Conservation (phyloP, 352 stramenopile genomes). For the Pythium folliculosum region DNA sequence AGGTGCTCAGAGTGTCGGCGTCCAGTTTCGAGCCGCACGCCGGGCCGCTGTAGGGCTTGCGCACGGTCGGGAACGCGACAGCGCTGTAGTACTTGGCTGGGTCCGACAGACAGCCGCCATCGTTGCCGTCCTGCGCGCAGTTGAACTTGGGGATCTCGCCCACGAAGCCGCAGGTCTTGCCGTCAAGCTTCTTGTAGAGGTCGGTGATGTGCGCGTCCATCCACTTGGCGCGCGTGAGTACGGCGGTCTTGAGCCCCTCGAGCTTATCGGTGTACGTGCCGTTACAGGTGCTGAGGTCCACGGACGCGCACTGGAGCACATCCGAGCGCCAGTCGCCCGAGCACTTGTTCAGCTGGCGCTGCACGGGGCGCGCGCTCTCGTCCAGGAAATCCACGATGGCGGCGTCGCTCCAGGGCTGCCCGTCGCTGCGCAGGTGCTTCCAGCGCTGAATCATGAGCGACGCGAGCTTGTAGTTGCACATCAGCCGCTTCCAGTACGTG, state of each 20-base stretch:
- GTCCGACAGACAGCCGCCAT: constrained; percentile 57
- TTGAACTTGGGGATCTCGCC: constrained; percentile 70
- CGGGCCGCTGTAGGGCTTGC: constrained; percentile 48
- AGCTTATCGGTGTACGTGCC: constrained; percentile 63
- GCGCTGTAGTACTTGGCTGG: constrained; percentile 63
- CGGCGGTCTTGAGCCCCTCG: constrained; percentile 40
- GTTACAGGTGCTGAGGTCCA: constrained; percentile 56
- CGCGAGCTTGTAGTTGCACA: constrained; percentile 79
- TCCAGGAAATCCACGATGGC: constrained; percentile 56
- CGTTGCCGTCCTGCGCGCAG: constrained; percentile 57
- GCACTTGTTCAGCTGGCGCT: constrained; percentile 60
- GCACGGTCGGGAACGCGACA: constrained; percentile 54
- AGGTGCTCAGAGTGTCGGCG: constrained; percentile 24
- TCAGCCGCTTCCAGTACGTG: constrained; percentile 79
- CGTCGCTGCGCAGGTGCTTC: constrained; percentile 53
- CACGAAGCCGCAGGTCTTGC: constrained; percentile 57
- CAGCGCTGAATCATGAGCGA: constrained; percentile 76
- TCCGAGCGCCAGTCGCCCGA: constrained; percentile 50
- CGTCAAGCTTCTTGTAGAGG: constrained; percentile 67
- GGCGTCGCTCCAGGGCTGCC: constrained; percentile 54
- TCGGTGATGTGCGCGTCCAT: constrained; percentile 73
- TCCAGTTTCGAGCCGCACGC: constrained; percentile 30
- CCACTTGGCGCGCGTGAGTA: constrained; percentile 59
- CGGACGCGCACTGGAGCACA: constrained; percentile 52
- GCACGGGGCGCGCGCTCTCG: constrained; percentile 43